phyloP scores from a whole-genome alignment of 176 grass and related monocot genomes.

The Oropetium thomaeum region DNA sequence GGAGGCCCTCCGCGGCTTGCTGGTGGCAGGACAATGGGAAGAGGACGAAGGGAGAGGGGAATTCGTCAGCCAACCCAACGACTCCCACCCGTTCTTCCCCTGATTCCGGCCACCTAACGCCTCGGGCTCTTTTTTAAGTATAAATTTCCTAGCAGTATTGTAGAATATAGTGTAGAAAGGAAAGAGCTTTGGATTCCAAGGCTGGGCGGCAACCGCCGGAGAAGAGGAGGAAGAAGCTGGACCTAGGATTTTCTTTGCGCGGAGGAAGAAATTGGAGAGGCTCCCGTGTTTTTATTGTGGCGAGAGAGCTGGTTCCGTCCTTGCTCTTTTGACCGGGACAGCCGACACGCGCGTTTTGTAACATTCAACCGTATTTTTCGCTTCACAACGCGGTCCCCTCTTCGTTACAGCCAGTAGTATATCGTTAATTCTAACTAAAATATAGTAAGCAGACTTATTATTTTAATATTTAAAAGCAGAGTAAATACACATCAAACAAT shows the following conservation, averaged over 20 bases:
- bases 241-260: not conserved
- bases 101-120: not conserved
- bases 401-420: too few species aligned
- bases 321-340: not conserved
- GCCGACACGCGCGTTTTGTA: not conserved
- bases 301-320: not conserved
- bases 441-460: too few species aligned
- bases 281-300: not conserved
- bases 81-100: not conserved
- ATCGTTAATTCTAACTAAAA: too few species aligned
- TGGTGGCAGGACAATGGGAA: not conserved
- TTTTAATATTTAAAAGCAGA: too few species aligned
- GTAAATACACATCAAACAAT: not conserved
- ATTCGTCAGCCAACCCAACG: not conserved
- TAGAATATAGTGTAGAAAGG: too few species aligned
- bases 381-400: not conserved
- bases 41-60: not conserved
- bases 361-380: not conserved
- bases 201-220: not conserved
- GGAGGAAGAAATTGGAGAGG: not conserved
- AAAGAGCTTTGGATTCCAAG: not conserved
- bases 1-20: not conserved
- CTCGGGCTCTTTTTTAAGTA: not conserved
- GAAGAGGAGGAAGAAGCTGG: not conserved
- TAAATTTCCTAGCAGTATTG: not conserved